Evolutionary conservation across 2,329 filamentous ascomycete genomes (phyloP).

Genomic region (Mycosphaerelloides madeirae): DNA sequence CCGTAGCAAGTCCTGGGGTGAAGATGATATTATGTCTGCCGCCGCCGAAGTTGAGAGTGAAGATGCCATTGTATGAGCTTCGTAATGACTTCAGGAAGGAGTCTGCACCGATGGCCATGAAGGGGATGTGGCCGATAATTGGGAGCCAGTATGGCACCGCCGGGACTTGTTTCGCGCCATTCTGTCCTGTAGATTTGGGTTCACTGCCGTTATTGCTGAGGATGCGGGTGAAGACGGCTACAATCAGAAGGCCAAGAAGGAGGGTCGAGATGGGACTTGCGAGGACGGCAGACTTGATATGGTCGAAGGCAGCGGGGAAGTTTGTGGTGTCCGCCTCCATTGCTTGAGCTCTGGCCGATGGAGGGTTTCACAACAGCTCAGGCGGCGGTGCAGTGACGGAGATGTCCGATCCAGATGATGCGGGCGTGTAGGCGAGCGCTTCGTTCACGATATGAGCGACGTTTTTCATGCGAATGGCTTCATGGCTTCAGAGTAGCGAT

Average conservation of each 20-base stretch:
- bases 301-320: no score
- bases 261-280: background rate
- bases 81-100: conserved; percentile 40
- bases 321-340: no score
- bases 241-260: conserved; percentile 3
- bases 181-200: conserved; percentile 7
- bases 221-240: conserved; percentile 18
- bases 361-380: no score
- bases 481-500: no score
- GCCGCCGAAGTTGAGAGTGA: conserved; percentile 48
- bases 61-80: conserved; percentile 39
- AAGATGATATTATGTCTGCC: conserved; percentile 48
- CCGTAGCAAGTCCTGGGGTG: conserved; percentile 44
- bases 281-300: no score
- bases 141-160: conserved; percentile 58
- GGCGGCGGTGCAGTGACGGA: no score
- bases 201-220: conserved; percentile 14
- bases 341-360: no score
- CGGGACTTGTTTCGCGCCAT: conserved; percentile 24
- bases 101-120: conserved; percentile 44
- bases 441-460: no score
- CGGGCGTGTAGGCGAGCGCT: no score
- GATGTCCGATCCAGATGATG: no score
- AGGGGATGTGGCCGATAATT: conserved; percentile 51
- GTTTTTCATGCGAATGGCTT: no score